These are phyloP conservation scores for Chaetomium sp. DNA, from an alignment of 2,329 filamentous ascomycete species.

Conservation along the genomic window DNA sequence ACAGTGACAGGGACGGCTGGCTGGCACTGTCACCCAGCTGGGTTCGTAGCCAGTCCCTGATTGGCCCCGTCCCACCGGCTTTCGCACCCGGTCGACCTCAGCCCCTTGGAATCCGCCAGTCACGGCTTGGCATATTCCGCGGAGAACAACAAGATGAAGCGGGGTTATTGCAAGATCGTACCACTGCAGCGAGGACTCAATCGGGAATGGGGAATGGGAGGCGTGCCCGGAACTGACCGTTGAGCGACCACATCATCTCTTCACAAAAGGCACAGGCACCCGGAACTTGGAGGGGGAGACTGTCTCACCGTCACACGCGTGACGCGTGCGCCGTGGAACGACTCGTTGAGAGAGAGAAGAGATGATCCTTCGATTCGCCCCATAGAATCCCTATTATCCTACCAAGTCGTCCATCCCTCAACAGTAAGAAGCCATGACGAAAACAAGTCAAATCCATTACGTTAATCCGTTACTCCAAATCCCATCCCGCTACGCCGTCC, in stretches of 20 bases:
- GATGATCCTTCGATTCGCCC: neutral
- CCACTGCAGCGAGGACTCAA: constrained; percentile 5
- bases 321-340: neutral
- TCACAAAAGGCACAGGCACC: neutral
- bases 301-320: too few species aligned
- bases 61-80: neutral
- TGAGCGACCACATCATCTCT: neutral
- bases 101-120: neutral
- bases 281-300: neutral
- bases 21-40: neutral
- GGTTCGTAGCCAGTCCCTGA: neutral
- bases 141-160: constrained; percentile 12
- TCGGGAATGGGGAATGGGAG: neutral
- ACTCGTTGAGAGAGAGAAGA: constrained; percentile 1
- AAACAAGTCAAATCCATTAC: neutral
- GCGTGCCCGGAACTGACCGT: neutral
- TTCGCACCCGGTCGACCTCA: neutral
- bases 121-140: constrained; percentile 4
- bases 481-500: constrained; percentile 1
- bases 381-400: neutral
- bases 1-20: too few species aligned
- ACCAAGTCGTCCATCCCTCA: neutral
- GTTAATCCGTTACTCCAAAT: constrained; percentile 1
- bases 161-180: constrained; percentile 4
- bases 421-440: neutral